A percentile compares a stretch with the other conserved stretches of the same genome.
phyloP scores from a whole-genome alignment of 352 stramenopile genomes.

The Peronospora destructor region DNA sequence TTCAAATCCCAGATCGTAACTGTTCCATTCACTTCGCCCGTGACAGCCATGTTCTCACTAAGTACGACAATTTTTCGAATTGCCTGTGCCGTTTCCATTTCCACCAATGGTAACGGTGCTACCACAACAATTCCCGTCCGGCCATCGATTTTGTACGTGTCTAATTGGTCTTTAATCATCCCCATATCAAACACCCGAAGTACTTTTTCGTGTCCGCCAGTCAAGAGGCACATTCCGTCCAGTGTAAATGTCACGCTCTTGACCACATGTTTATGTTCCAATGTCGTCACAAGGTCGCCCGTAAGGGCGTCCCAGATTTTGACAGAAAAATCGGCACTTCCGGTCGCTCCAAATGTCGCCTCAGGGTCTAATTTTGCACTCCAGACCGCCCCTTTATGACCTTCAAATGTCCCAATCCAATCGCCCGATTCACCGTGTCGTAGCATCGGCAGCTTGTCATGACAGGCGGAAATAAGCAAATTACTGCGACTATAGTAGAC shows the following conservation, averaged over 20 bases:
- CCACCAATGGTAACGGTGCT: constrained; percentile 32
- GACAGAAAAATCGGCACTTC: constrained; percentile 92
- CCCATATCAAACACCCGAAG: constrained; percentile 89
- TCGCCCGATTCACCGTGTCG: constrained; percentile 73
- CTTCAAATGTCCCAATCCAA: constrained; percentile 97
- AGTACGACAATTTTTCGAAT: constrained; percentile 80
- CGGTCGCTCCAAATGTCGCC: constrained; percentile 83
- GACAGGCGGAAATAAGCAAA: constrained; percentile 78
- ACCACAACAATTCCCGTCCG: constrained; percentile 57
- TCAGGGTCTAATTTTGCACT: constrained; percentile 85
- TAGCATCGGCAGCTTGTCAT: constrained; percentile 87
- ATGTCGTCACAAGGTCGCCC: constrained; percentile 87
- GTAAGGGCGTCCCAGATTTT: constrained; percentile 96
- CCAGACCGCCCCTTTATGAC: constrained; percentile 94
- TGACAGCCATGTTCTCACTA: constrained; percentile 41
- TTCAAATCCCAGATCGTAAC: constrained; percentile 70
- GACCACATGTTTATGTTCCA: constrained; percentile 95
- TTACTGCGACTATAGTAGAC: constrained; percentile 63
- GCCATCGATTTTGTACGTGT: constrained; percentile 47
- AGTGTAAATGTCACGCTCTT: constrained; percentile 92
- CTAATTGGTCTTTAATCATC: constrained; percentile 53
- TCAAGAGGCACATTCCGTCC: constrained; percentile 83
- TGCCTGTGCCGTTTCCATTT: constrained; percentile 56
- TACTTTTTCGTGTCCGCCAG: constrained; percentile 91
- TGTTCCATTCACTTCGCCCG: constrained; percentile 69